These are phyloP conservation scores for Gamsiella multidivaricata DNA, from an alignment of 192 early-diverging fungal species.

Conservation along the genomic window DNA sequence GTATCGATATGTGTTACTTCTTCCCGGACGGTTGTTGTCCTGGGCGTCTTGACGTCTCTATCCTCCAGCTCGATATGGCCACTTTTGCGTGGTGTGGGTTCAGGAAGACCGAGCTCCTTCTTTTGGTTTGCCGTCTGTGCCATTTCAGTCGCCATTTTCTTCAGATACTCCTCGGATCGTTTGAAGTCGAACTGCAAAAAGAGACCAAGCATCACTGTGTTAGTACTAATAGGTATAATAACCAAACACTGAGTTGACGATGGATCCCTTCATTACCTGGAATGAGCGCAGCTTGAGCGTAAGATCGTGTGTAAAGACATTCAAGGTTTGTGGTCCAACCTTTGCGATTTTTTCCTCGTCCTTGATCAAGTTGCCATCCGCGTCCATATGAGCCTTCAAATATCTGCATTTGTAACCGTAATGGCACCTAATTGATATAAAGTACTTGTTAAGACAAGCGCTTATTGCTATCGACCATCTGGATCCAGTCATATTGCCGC, in stretches of 20 bases:
- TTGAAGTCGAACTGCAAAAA: slow-evolving; percentile 42
- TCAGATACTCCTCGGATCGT: slow-evolving; percentile 43
- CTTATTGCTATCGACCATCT: too few species aligned
- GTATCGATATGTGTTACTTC: slow-evolving; percentile 41
- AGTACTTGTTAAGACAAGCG: too few species aligned
- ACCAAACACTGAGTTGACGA: too few species aligned
- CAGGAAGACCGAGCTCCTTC: background rate
- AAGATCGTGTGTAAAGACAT: slow-evolving; percentile 30
- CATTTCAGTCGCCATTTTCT: slow-evolving; percentile 39
- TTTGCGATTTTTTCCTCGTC: slow-evolving; percentile 62
- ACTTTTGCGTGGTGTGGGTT: background rate
- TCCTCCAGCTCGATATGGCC: slow-evolving; percentile 15
- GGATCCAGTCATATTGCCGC: too few species aligned
- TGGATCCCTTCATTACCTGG: slow-evolving; percentile 23
- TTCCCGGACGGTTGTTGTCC: slow-evolving; percentile 12
- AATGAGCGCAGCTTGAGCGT: slow-evolving; percentile 23
- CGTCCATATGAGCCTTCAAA: slow-evolving; percentile 63
- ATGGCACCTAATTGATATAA: slow-evolving; percentile 56
- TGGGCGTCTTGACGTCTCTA: slow-evolving; percentile 26
- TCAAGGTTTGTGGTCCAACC: slow-evolving; percentile 14
- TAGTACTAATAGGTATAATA: too few species aligned
- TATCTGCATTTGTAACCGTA: slow-evolving; percentile 76
- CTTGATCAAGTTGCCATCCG: slow-evolving; percentile 60
- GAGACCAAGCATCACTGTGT: too few species aligned
- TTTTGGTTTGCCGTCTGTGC: slow-evolving; percentile 17